A percentile compares a stretch with the other conserved stretches of the same genome.
phyloP scores from a whole-genome alignment of 2,329 filamentous ascomycete species.

The Cladosporium sp. region DNA sequence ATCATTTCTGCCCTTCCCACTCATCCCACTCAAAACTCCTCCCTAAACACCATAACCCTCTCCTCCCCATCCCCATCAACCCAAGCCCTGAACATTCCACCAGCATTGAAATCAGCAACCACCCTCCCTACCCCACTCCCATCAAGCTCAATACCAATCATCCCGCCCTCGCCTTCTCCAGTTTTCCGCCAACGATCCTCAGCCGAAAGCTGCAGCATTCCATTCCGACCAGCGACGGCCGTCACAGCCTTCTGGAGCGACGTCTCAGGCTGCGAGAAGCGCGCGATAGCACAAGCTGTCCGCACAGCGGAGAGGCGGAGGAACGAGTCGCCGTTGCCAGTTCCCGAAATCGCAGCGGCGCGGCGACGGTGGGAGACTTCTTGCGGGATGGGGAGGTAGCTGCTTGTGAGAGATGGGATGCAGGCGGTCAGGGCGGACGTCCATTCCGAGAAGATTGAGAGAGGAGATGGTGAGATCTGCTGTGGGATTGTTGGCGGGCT shows the following conservation, averaged over 20 bases:
- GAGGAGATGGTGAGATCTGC: neutral
- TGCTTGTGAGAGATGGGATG: slow-evolving; percentile 27
- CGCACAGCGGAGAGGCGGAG: slow-evolving; percentile 70
- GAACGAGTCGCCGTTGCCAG: slow-evolving; percentile 85
- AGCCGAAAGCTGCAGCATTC: slow-evolving; percentile 74
- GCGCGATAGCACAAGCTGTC: slow-evolving; percentile 71
- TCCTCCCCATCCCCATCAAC: slow-evolving; percentile 62
- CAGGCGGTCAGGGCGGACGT: slow-evolving; percentile 27
- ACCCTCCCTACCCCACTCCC: slow-evolving; percentile 55
- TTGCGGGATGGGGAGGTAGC: slow-evolving; percentile 27
- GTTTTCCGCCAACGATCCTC: slow-evolving; percentile 71
- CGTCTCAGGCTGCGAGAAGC: slow-evolving; percentile 54
- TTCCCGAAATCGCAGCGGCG: slow-evolving; percentile 38
- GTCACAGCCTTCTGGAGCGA: slow-evolving; percentile 61
- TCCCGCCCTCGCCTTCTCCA: slow-evolving; percentile 80
- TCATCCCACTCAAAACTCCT: slow-evolving; percentile 40
- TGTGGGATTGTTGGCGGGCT: neutral
- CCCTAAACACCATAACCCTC: slow-evolving; percentile 61
- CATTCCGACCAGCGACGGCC: slow-evolving; percentile 68
- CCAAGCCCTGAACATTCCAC: slow-evolving; percentile 85
- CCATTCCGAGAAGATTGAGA: slow-evolving; percentile 9
- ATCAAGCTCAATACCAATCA: slow-evolving; percentile 75
- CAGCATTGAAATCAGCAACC: slow-evolving; percentile 79
- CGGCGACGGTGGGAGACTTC: slow-evolving; percentile 21
- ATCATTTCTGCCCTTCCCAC: too few species aligned